Conservation (phyloP, 75 land plant genomes). For the Sequoiadendron giganteum region DNA sequence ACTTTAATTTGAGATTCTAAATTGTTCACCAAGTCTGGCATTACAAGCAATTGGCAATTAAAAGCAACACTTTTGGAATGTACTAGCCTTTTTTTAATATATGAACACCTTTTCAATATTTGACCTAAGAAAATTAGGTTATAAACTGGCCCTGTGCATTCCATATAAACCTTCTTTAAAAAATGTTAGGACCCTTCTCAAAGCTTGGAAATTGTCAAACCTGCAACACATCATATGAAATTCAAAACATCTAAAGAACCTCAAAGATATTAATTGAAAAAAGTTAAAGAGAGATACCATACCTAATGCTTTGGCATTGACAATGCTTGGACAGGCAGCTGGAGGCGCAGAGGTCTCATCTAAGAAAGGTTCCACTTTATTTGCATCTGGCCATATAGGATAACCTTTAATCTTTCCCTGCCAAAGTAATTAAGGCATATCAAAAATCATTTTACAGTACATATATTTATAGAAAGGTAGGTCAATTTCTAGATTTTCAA, state of each 20-base stretch:
- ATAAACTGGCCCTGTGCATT: neutral
- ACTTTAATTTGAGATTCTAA: neutral
- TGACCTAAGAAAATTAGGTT: neutral
- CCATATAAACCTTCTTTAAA: neutral
- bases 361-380: constrained; percentile 74
- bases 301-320: constrained; percentile 90
- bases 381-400: constrained; percentile 84
- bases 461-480: neutral
- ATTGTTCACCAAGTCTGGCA: neutral
- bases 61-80: neutral
- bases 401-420: constrained; percentile 92
- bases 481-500: neutral
- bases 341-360: constrained; percentile 79
- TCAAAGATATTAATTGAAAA: neutral
- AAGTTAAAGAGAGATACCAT: neutral
- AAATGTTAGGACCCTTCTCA: neutral
- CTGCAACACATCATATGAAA: constrained; percentile 7
- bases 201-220: constrained; percentile 12
- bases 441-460: neutral
- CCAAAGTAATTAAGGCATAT: neutral
- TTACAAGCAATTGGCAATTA: neutral
- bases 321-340: constrained; percentile 92
- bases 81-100: neutral
- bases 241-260: neutral
- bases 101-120: neutral